phyloP scores from a whole-genome alignment of 2,329 filamentous ascomycete genomes.

The Fusarium setosum region DNA sequence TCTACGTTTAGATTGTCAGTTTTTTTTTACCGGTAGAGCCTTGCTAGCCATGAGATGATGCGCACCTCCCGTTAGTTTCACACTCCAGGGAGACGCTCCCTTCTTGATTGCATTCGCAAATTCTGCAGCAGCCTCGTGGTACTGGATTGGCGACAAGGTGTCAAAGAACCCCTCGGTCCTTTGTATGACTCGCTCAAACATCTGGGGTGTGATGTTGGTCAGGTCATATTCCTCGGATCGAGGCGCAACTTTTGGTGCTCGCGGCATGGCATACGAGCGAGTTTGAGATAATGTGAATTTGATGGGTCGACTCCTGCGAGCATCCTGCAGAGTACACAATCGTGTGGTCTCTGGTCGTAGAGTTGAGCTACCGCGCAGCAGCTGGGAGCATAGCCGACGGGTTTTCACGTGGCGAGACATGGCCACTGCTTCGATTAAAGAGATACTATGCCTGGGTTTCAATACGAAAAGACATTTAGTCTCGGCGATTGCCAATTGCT shows the following conservation, averaged over 20 bases:
- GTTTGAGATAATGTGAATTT: constrained; percentile 12
- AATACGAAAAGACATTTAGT: not conserved
- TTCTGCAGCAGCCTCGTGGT: constrained; percentile 35
- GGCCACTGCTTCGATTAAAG: not conserved
- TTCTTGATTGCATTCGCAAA: constrained; percentile 37
- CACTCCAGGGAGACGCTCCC: constrained; percentile 33
- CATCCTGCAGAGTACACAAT: not conserved
- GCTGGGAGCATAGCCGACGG: constrained; percentile 4
- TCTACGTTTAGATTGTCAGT: constrained; percentile 26
- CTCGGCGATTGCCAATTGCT: not conserved
- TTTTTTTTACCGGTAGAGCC: not conserved
- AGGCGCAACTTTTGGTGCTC: constrained; percentile 14
- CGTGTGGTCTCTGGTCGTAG: not conserved
- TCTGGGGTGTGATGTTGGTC: constrained; percentile 32
- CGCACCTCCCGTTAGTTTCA: constrained; percentile 40
- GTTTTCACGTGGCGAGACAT: constrained; percentile 15
- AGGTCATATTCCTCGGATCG: constrained; percentile 34
- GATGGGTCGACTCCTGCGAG: not conserved
- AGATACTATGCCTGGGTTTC: not conserved
- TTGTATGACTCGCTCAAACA: constrained; percentile 35
- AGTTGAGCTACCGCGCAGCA: constrained; percentile 14
- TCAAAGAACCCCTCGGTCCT: constrained; percentile 24
- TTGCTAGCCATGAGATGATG: not conserved
- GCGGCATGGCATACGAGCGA: constrained; percentile 32
- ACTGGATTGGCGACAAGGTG: constrained; percentile 36